A percentile compares a stretch with the other conserved stretches of the same genome.
Conservation (phyloP, 495 filamentous ascomycete species). For the Hypomontagnella monticulosa region DNA sequence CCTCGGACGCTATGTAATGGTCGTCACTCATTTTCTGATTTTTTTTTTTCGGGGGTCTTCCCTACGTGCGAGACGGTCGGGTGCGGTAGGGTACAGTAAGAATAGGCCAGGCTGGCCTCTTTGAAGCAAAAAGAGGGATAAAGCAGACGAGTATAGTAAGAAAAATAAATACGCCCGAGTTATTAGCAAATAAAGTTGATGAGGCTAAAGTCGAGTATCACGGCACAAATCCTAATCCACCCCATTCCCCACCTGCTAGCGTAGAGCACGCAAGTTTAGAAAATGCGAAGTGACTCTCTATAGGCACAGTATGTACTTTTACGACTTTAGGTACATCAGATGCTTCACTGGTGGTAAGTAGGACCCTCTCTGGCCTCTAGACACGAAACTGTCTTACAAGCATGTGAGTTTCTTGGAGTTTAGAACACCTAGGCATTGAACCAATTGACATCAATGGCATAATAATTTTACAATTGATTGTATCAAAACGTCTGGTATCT, state of each 20-base stretch:
- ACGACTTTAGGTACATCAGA: constrained; percentile 2
- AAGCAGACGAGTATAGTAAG: background rate
- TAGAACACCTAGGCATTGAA: background rate
- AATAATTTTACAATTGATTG: too few relatives aligned
- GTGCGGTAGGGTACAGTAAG: constrained; percentile 7
- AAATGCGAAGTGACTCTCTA: too few relatives aligned
- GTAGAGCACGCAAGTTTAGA: constrained; percentile 21
- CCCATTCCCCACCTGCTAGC: constrained; percentile 23
- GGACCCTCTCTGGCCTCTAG: background rate
- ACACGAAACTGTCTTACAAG: background rate
- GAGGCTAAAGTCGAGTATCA: constrained; percentile 46
- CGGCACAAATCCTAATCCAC: constrained; percentile 32
- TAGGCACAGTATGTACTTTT: too few relatives aligned
- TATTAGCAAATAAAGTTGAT: constrained; percentile 41
- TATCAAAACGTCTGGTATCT: too few relatives aligned
- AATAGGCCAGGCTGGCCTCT: constrained; percentile 38
- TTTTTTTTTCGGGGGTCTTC: background rate
- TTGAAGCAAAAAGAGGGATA: background rate
- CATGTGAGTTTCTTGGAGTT: background rate
- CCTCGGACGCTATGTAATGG: constrained; percentile 75
- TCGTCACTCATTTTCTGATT: constrained; percentile 64
- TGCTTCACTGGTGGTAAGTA: background rate
- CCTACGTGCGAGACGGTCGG: background rate
- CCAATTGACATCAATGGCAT: too few relatives aligned
- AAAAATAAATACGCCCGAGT: constrained; percentile 1